phyloP scores from a whole-genome alignment of 179 eudicot genomes.

The Spinacia oleracea region DNA sequence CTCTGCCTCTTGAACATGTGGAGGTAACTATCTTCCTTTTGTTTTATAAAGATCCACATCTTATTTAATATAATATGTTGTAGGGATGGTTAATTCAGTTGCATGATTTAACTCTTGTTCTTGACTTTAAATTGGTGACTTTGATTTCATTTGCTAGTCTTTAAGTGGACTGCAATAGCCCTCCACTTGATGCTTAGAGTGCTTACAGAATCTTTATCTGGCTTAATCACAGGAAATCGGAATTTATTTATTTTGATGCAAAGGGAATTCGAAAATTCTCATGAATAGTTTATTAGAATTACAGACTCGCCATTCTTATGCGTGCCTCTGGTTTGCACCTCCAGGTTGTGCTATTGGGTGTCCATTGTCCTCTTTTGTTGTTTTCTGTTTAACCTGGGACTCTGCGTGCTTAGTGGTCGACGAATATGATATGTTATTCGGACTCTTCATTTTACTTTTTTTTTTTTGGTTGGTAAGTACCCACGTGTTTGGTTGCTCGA shows the following conservation, averaged over 20 bases:
- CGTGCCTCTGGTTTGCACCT: too few relatives aligned
- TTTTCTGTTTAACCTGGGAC: too few relatives aligned
- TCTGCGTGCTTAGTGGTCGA: too few relatives aligned
- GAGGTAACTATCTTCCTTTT: slow-evolving; percentile 51
- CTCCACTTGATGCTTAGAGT: neutral
- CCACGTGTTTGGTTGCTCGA: too few relatives aligned
- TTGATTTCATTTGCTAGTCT: neutral
- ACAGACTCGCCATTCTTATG: too few relatives aligned
- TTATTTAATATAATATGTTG: too few relatives aligned
- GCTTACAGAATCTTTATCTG: neutral
- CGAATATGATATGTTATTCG: too few relatives aligned
- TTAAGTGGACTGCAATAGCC: neutral
- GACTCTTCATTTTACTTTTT: too few relatives aligned
- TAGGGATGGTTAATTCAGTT: neutral
- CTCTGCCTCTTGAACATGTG: slow-evolving; percentile 76
- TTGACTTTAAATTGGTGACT: neutral
- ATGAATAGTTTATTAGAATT: neutral
- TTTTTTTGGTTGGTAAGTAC: too few relatives aligned
- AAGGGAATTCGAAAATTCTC: neutral
- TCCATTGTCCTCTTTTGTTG: too few relatives aligned
- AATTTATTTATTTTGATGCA: neutral
- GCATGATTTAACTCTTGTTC: neutral
- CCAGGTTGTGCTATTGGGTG: too few relatives aligned
- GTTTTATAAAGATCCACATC: too few relatives aligned
- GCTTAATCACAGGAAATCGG: neutral